Evolutionary conservation across 352 stramenopile species (phyloP).

Genomic region (Pythium diclinum): DNA sequence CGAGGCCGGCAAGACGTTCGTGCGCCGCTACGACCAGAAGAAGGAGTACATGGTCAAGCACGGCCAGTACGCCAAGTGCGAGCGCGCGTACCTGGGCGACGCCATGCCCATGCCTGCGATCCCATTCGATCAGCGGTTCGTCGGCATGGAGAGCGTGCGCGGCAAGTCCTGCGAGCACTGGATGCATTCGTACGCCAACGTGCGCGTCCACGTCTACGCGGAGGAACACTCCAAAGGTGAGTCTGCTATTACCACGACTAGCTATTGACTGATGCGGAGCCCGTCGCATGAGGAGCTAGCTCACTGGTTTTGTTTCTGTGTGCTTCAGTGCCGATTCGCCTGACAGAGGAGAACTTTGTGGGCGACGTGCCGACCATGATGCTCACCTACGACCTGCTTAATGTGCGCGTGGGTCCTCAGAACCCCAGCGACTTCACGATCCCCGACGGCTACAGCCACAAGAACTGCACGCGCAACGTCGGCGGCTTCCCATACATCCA

Average conservation of each 20-base stretch:
- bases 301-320: neutral
- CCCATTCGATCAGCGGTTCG: constrained; percentile 45
- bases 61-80: constrained; percentile 60
- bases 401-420: constrained; percentile 53
- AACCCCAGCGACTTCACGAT: constrained; percentile 40
- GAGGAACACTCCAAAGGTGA: constrained; percentile 42
- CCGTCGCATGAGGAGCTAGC: neutral
- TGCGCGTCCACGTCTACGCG: constrained; percentile 60
- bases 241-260: neutral
- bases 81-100: constrained; percentile 68
- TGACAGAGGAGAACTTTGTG: constrained; percentile 61
- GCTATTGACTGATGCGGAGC: neutral
- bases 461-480: constrained; percentile 55
- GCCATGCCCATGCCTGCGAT: constrained; percentile 55
- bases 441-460: constrained; percentile 52
- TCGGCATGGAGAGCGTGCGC: constrained; percentile 57
- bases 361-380: constrained; percentile 43
- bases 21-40: constrained; percentile 69
- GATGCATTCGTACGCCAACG: constrained; percentile 45
- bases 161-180: constrained; percentile 64
- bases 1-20: constrained; percentile 67
- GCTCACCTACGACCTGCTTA: constrained; percentile 59
- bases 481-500: constrained; percentile 78
- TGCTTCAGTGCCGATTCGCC: constrained; percentile 50
- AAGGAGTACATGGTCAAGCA: constrained; percentile 76